Base-by-base conservation (phyloP, 768 basidiomycete species). In the Dendrothele bispora region DNA sequence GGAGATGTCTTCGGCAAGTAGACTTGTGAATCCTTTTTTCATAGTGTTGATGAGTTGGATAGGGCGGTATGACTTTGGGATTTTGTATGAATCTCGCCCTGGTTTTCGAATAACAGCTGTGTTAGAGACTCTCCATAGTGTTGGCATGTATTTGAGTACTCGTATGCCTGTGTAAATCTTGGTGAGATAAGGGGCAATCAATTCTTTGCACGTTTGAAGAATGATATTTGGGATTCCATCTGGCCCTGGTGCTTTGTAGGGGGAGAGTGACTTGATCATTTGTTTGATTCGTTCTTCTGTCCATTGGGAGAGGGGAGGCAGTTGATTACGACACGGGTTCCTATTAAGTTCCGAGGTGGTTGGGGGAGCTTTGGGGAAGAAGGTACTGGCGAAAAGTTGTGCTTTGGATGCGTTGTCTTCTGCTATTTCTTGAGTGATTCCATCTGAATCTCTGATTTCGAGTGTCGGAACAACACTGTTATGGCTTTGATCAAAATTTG, bases 221-320 rank as follows among this genome's bases (percentile, higher is more conserved):
- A 53, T 26, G 4, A 42, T 26, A 6, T 53, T 53, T 1, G 42
- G 36, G 3, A 51, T 53, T 0, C 29, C 26, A 2, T 53, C 46
- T 0, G 55, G 52, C 0, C 65, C 65, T 8, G 58, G 58, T 0
- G 58, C 62, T 43, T 61, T 60, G 55, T 53, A 57, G 0, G 55
- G 26, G 6, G 43, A 48, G 0, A 64, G 56, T 1, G 36, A 12
- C 2, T 29, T 15, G 7, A 62, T 43, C 10, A 63, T 55, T 22
- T 43, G 29, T 0, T 55, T 62, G 4, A 43, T 17, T 14, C 28
- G 14, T 21, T 43, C 7, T 3, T 32, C 11, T 3, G 42, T 34
- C 5, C 28, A 29, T 30, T 15, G 28, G 3, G 42, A 18, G 1
- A 20, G 28, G 14, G 8, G n/a, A 2, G 25, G 22, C 2, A 43